phyloP scores from a whole-genome alignment of 139 green algal species.

The Pycnococcus provasolii region DNA sequence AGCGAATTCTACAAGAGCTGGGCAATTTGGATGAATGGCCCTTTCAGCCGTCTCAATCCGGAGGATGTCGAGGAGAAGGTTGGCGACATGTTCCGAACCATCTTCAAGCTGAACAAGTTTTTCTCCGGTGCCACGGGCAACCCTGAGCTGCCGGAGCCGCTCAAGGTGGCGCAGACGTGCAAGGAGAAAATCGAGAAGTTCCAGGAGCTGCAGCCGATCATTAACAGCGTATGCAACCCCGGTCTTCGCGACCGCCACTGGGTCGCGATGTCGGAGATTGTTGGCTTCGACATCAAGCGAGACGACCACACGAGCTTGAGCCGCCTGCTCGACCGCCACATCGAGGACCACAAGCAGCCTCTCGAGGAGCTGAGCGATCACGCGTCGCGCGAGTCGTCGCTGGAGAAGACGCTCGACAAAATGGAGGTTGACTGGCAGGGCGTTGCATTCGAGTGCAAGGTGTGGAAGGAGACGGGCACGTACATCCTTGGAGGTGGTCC shows the following conservation, averaged over 20 bases:
- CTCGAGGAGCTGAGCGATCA: slow-evolving; percentile 60
- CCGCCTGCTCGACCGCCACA: slow-evolving; percentile 49
- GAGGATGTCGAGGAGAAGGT: slow-evolving; percentile 42
- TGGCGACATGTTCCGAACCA: slow-evolving; percentile 45
- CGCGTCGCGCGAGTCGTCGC: slow-evolving; percentile 47
- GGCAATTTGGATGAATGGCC: slow-evolving; percentile 43
- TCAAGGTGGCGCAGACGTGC: slow-evolving; percentile 31
- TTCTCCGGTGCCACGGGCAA: slow-evolving; percentile 24
- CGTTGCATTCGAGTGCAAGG: slow-evolving; percentile 47
- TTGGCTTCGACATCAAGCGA: slow-evolving; percentile 50
- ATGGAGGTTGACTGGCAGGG: slow-evolving; percentile 65
- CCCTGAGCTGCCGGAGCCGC: slow-evolving; percentile 9
- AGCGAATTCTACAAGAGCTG: slow-evolving; percentile 42
- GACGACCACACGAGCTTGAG: slow-evolving; percentile 54
- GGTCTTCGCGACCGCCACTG: slow-evolving; percentile 41
- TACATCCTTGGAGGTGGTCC: slow-evolving; percentile 30
- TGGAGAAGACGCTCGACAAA: slow-evolving; percentile 65
- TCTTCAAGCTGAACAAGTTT: slow-evolving; percentile 31
- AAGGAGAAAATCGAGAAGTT: slow-evolving; percentile 51
- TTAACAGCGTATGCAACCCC: slow-evolving; percentile 40
- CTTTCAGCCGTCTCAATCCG: slow-evolving; percentile 35
- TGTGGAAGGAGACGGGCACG: slow-evolving; percentile 50
- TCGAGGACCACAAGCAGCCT: slow-evolving; percentile 41
- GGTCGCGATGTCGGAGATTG: slow-evolving; percentile 44
- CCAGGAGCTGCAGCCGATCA: slow-evolving; percentile 39